These are phyloP conservation scores for Paracoccidioides brasiliensis DNA, from an alignment of 2,329 filamentous ascomycete species.

Conservation along the genomic window DNA sequence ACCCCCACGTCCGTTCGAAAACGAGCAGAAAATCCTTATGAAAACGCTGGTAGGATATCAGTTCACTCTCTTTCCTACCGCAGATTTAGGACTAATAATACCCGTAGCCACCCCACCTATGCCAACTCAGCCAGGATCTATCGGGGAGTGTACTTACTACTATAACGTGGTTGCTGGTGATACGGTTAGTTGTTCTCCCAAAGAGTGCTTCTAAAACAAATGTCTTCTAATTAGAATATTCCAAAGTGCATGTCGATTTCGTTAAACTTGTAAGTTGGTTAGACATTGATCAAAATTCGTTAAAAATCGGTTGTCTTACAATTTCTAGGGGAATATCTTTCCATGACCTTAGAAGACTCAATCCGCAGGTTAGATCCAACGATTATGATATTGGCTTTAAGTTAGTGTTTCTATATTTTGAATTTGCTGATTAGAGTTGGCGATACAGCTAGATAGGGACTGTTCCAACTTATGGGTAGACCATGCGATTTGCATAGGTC, in stretches of 20 bases:
- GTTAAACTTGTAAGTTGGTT: conserved; percentile 6
- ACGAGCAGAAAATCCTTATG: conserved; percentile 1
- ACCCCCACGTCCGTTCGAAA: not conserved
- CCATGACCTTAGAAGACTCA: conserved; percentile 4
- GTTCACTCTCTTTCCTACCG: not conserved
- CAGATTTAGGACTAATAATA: not conserved
- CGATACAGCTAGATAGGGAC: conserved; percentile 6
- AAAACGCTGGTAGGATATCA: conserved; percentile 4
- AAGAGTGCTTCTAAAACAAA: not conserved
- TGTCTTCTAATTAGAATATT: conserved; percentile 1
- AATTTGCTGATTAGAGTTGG: not conserved
- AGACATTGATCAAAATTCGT: not conserved
- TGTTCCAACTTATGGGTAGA: conserved; percentile 10
- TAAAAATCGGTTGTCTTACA: conserved; percentile 2
- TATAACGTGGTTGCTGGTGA: conserved; percentile 9
- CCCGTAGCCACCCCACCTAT: conserved; percentile 4
- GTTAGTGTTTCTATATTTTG: not conserved
- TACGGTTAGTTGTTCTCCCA: conserved; percentile 8
- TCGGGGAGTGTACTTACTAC: conserved; percentile 9
- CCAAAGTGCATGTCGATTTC: conserved; percentile 9
- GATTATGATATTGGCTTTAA: not conserved
- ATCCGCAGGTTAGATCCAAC: conserved; percentile 5
- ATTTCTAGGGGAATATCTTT: conserved; percentile 4
- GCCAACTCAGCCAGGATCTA: conserved; percentile 10
- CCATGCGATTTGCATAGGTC: conserved; percentile 11